Evolutionary conservation across 75 land plant genomes (phyloP).

Genomic region (Gnetum montanum): DNA sequence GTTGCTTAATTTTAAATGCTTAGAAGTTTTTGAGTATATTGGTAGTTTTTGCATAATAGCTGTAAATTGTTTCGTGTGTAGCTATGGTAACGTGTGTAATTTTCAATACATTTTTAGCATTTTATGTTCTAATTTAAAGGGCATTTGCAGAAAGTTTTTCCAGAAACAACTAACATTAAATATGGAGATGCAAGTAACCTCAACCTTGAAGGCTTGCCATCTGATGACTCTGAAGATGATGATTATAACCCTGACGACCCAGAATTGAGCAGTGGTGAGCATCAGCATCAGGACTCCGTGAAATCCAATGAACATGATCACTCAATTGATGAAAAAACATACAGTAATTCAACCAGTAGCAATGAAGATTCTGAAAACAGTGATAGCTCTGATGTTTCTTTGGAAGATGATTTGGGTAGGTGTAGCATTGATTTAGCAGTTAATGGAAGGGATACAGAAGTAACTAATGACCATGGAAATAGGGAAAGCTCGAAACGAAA

Average conservation of each 20-base stretch:
- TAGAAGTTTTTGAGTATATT: background rate
- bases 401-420: background rate
- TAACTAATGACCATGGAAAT: too few relatives aligned
- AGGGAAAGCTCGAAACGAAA: too few relatives aligned
- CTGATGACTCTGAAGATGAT: slow-evolving; percentile 94
- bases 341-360: slow-evolving; percentile 15
- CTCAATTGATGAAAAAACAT: slow-evolving; percentile 47
- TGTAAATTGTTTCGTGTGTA: too few relatives aligned
- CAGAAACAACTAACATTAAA: slow-evolving; percentile 59
- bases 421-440: too few relatives aligned
- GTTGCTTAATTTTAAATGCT: background rate
- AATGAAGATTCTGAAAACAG: slow-evolving; percentile 7
- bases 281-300: slow-evolving; percentile 15
- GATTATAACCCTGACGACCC: slow-evolving; percentile 71
- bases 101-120: too few relatives aligned
- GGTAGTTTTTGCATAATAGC: background rate
- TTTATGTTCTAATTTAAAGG: background rate
- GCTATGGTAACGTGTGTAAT: too few relatives aligned
- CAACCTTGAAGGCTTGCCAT: slow-evolving; percentile 36
- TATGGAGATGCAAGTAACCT: slow-evolving; percentile 23
- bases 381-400: slow-evolving; percentile 1
- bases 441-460: too few relatives aligned
- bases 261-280: slow-evolving; percentile 14
- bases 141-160: slow-evolving; percentile 62
- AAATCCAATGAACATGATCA: slow-evolving; percentile 42